These are phyloP conservation scores for Grifola frondosa DNA, from an alignment of 1,284 basidiomycete genomes.

Conservation along the genomic window DNA sequence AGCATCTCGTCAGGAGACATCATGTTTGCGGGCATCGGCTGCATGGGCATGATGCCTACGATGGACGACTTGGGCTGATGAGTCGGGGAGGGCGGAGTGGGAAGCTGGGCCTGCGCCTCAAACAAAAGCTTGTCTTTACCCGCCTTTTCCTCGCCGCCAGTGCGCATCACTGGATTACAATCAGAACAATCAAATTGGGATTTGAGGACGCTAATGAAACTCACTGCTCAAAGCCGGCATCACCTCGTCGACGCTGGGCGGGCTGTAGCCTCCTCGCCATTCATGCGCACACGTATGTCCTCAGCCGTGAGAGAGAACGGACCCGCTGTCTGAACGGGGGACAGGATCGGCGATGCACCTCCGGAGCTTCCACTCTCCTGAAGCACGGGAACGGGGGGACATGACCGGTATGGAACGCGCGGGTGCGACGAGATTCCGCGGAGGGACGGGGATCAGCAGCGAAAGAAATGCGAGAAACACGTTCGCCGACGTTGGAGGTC, in stretches of 20 bases:
- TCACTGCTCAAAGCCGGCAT: conserved; percentile 62
- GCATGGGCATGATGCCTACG: conserved; percentile 45
- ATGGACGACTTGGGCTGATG: conserved; percentile 37
- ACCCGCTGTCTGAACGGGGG: conserved; percentile 70
- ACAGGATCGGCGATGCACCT: conserved; percentile 38
- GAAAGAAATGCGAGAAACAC: conserved; percentile 63
- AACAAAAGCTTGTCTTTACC: conserved; percentile 45
- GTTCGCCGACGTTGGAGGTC: conserved; percentile 37
- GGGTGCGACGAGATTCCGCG: conserved; percentile 52
- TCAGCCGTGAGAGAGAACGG: conserved; percentile 64
- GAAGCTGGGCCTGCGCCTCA: conserved; percentile 24
- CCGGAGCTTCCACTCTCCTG: conserved; percentile 37
- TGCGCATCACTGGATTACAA: conserved; percentile 60
- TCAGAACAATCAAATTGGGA: conserved; percentile 12
- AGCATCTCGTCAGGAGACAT: conserved; percentile 76
- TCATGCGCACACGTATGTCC: conserved; percentile 52
- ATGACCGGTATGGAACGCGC: conserved; percentile 57
- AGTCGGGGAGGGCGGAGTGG: conserved; percentile 33
- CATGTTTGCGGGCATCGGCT: conserved; percentile 42
- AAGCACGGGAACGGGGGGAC: conserved; percentile 54
- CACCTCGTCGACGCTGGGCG: conserved; percentile 50
- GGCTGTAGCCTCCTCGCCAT: conserved; percentile 24
- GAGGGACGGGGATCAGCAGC: conserved; percentile 68
- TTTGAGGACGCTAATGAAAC: conserved; percentile 27
- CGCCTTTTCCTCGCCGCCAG: conserved; percentile 33